A percentile compares a stretch with the other conserved stretches of the same genome.
These are phyloP conservation scores for Fusarium nelsonii DNA, from an alignment of 2,329 filamentous ascomycete species.

Conservation along the genomic window DNA sequence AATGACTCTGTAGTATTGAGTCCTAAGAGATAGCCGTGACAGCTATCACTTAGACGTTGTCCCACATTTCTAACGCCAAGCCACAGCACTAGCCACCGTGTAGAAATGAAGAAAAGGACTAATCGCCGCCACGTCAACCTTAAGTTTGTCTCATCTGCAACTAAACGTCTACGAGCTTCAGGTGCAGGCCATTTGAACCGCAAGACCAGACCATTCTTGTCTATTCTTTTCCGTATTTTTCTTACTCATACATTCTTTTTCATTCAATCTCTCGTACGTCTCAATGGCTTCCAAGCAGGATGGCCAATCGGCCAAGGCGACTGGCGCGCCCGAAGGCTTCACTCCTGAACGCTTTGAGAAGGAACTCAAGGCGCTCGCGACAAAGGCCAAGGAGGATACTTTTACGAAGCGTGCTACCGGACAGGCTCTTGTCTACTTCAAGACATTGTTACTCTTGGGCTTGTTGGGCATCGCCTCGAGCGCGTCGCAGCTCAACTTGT, in stretches of 20 bases:
- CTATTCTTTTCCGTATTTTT: conserved; percentile 9
- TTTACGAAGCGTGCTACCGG: conserved; percentile 51
- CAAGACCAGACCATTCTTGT: conserved; percentile 6
- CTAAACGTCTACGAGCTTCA: conserved; percentile 47
- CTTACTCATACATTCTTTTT: conserved; percentile 21
- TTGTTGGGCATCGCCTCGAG: conserved; percentile 71
- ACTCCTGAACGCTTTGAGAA: conserved; percentile 66
- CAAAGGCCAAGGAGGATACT: conserved; percentile 54
- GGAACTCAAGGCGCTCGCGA: conserved; percentile 65
- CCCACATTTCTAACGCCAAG: conserved; percentile 19
- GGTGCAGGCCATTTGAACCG: conserved; percentile 52
- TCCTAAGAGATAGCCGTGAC: not conserved
- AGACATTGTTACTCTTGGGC: conserved; percentile 48
- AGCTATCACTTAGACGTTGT: not conserved
- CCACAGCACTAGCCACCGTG: conserved; percentile 43
- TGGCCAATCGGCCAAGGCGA: conserved; percentile 33
- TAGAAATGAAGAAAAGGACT: conserved; percentile 26
- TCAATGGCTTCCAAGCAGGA: conserved; percentile 44
- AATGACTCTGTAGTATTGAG: not conserved
- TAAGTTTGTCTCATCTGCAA: conserved; percentile 35
- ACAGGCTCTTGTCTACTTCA: conserved; percentile 57
- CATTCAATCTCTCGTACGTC: not conserved
- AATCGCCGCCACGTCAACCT: conserved; percentile 43
- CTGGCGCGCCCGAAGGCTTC: conserved; percentile 52
- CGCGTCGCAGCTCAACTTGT: conserved; percentile 80